Evolutionary conservation across 495 filamentous ascomycete genomes (phyloP), one percentile per base, ranked within the genome.

Genomic region (Lophium mytilinum): DNA sequence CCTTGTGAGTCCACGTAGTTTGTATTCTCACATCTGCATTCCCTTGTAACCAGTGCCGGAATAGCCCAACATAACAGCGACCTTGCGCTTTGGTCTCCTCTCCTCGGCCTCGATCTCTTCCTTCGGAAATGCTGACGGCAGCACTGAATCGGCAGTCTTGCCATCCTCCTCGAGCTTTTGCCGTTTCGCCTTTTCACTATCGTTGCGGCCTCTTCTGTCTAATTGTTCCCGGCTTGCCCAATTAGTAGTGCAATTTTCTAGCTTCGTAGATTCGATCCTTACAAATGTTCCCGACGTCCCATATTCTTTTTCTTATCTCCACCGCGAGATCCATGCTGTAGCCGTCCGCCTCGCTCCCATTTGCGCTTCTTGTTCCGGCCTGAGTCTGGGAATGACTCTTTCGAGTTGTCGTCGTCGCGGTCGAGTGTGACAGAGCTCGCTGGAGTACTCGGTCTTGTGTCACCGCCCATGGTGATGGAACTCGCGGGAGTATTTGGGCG

Each of bases 41-140:
- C 93, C 93, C 71, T 88, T 90, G 72, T 98, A 98, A 12, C 94
- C 94, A n/a, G 87, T 94, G 24, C 93, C 93, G 19, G 89, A 89
- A 68, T 98, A 98, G 6, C 94, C 92, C 59, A 98, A 81, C 75
- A 97, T 69, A 14, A 98, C 87, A 17, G 93, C 94, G 24, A 94
- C 93, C 73, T 98, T 98, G 66, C 87, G 83, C 75, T 98, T 97
- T 3, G 93, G 93, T 47, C 83, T 84, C 48, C 91, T 81, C 64
- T 84, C 83, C 70, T 98, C 91, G 37, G 79, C 80, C 5, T 84
- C 86, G 57, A 95, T 90, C 72, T 95, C 90, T 56, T 90, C 89
- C 58, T 80, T 72, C 11, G 82, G 77, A 65, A 86, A 88, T 37
- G 80, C 71, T 1, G 78, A 78, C 30, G 77, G 77, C 55, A 82